Evolutionary conservation across 2,329 filamentous ascomycete genomes (phyloP), one percentile per base, ranked within the genome.

Genomic region (Nemania sp.): DNA sequence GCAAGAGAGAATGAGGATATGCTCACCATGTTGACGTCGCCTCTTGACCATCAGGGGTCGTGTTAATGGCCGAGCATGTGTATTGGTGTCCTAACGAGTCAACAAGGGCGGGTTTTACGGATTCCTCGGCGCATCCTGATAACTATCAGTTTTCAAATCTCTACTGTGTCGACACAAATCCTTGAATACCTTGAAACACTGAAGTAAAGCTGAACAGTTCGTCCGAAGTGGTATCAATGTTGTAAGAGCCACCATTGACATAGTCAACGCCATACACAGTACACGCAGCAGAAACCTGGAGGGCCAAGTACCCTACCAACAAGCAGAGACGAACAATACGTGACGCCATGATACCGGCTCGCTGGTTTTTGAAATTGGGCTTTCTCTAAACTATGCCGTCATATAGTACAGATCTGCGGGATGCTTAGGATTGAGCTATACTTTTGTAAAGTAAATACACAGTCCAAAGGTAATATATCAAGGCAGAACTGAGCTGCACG

Each of bases 21-120:
- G n/a, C 66, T 64, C 57, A 74, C 71, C 71, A 74, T 61, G 68
- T 72, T 14, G 72, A 74, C 7, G 65, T 71, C 31, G 68, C 65
- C 50, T 73, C 66, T 12, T 62, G 41, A 7, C 71, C 71, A n/a
- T 65, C 58, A 11, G 70, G 69, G 8, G 64, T 64, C 4, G 71
- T 73, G 47, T 58, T 65, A 61, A 74, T 66, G 17, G 66, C 57
- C 19, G 69, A 70, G 59, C 72, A 73, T 22, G 66, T 68, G 56
- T 73, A 71, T 33, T 70, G 64, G 41, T 67, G 66, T 24, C 61
- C 62, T 24, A 59, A 63, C 11, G 72, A 68, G 20, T 68, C 66
- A 26, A 72, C 61, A 7, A 73, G 65, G 14, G 71, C 61, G 12
- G 71, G 72, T 47, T 61, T 70, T 47, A 74, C 67, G 19, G 63